phyloP scores from a whole-genome alignment of 139 green algal genomes.

The Mesotaenium endlicherianum region DNA sequence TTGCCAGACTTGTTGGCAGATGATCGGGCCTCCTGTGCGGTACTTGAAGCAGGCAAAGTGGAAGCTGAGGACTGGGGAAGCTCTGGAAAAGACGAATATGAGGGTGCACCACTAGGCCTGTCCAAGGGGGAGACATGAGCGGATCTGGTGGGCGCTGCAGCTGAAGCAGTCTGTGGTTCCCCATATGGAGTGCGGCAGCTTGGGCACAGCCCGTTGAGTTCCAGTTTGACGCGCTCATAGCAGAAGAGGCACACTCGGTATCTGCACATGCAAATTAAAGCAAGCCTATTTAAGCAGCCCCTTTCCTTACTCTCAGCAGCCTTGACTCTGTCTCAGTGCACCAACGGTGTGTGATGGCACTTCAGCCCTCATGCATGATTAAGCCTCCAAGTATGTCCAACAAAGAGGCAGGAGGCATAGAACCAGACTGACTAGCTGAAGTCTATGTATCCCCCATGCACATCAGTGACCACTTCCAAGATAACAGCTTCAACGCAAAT shows the following conservation, averaged over 20 bases:
- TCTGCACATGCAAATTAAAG: too few species aligned
- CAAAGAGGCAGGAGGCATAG: neutral
- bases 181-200: constrained; percentile 50
- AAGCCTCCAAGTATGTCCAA: neutral
- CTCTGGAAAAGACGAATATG: neutral
- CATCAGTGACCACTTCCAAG: too few species aligned
- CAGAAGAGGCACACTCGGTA: constrained; percentile 52
- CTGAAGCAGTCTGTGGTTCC: constrained; percentile 7
- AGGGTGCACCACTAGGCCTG: neutral
- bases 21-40: neutral
- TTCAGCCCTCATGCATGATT: too few species aligned
- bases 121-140: neutral
- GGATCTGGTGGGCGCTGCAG: neutral
- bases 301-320: too few species aligned
- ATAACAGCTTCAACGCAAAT: too few species aligned
- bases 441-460: neutral
- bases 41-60: neutral
- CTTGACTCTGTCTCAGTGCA: too few species aligned
- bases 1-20: neutral
- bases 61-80: neutral
- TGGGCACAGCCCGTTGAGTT: constrained; percentile 46
- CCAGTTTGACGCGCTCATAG: constrained; percentile 52
- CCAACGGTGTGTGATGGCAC: too few species aligned
- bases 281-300: too few species aligned
- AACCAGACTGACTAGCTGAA: neutral